phyloP scores from a whole-genome alignment of 768 basidiomycete species.

The Psilocybe azurescens region DNA sequence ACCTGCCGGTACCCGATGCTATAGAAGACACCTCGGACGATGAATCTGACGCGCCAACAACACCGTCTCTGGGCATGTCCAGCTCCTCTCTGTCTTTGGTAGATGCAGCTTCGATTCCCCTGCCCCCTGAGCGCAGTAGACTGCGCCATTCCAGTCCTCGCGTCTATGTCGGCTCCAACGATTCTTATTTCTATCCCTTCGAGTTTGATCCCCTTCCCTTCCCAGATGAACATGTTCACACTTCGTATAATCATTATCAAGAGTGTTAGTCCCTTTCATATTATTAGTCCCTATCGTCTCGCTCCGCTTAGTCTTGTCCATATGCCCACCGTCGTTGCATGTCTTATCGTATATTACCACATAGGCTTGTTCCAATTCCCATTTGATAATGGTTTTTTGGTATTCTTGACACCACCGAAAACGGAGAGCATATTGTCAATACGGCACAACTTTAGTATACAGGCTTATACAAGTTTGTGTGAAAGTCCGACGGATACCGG shows the following conservation, averaged over 20 bases:
- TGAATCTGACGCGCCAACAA: conserved; percentile 74
- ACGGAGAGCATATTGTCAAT: not conserved
- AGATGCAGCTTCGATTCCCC: conserved; percentile 56
- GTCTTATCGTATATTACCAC: conserved; percentile 23
- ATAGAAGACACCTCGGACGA: conserved; percentile 88
- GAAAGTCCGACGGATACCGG: conserved; percentile 14
- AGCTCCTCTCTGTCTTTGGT: conserved; percentile 57
- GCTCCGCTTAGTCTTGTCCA: conserved; percentile 28
- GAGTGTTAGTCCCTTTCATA: conserved; percentile 60
- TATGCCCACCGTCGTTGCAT: conserved; percentile 26
- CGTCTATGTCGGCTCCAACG: conserved; percentile 66
- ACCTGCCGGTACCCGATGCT: conserved; percentile 75
- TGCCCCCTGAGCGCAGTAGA: conserved; percentile 54
- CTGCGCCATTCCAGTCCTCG: conserved; percentile 54
- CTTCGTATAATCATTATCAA: conserved; percentile 60
- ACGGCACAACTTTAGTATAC: conserved; percentile 4
- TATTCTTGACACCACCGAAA: conserved; percentile 6
- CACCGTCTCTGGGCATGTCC: conserved; percentile 65
- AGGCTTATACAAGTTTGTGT: not conserved
- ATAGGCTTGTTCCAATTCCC: conserved; percentile 14
- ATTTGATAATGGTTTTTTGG: conserved; percentile 26
- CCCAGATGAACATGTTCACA: conserved; percentile 54
- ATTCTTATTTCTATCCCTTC: conserved; percentile 66
- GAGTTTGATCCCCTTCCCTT: conserved; percentile 78
- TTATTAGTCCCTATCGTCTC: conserved; percentile 24